Base-by-base conservation (phyloP, 345 rosid genomes). In the Ricinus communis region DNA sequence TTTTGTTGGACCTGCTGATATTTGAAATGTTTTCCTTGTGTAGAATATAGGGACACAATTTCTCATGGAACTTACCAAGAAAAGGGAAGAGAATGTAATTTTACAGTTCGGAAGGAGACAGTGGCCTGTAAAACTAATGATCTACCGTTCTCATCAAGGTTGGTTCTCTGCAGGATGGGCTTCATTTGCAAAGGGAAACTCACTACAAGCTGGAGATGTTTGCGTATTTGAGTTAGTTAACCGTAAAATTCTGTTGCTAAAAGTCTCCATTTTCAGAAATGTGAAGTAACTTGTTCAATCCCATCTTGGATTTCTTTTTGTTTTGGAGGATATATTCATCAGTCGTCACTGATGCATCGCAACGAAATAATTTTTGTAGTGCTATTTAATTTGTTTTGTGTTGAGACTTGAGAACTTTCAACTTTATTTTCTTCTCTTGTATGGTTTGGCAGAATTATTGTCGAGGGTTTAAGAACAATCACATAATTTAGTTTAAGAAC, bases 191-290 rank as follows among this genome's bases (percentile, higher is more conserved):
- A 41, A 25, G 36, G 52, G 43, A 22, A 62, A 43, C 43, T 41
- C 31, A 11, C 31, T 62, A 12, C 8, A 15, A 24, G 0, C 13
- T 3, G 66, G 66, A 62, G 33, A 62, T 51, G 65, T 27, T 51
- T 40, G 57, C 31, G 13, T 14, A 19, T 21, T 53, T 16, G 30
- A 62, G 31, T n/a, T 62, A 0, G 5, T 62, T 43, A 19, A n/a
- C 12, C 9, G 0, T 8, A 18, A 24, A n/a, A 24, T 1, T 14
- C 7, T 10, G 25, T 27, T 41, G 8, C 28, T 62, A 8, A 62
- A 62, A 1, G 66, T 41, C n/a, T 11, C 66, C 66, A 24, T 62
- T 10, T 38, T 22, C 33, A 62, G 62, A 53, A 53, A 21, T 53
- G 57, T 22, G 19, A 50, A 49, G n/a, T 1, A 49, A 2, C 18